A percentile compares a stretch with the other conserved stretches of the same genome.
These are phyloP conservation scores for Schwanniomyces etchellsii DNA, from an alignment of 1,139 yeast genomes.

Conservation along the genomic window DNA sequence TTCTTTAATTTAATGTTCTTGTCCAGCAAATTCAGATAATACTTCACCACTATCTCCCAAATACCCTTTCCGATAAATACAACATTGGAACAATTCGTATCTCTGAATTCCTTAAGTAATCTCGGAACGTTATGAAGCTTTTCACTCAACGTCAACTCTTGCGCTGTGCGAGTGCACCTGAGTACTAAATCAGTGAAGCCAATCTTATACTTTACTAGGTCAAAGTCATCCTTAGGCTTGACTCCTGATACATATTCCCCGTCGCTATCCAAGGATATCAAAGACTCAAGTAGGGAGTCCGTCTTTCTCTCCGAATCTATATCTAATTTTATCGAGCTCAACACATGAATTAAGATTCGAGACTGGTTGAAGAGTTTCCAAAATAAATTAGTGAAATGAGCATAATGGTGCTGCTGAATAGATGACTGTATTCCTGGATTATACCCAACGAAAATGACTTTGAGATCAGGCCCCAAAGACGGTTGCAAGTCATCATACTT, in stretches of 20 bases:
- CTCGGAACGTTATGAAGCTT: conserved; percentile 52
- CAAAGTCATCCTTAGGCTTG: conserved; percentile 44
- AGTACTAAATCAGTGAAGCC: conserved; percentile 73
- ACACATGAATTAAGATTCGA: conserved; percentile 30
- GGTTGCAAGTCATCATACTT: conserved; percentile 27
- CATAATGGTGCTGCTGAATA: conserved; percentile 62
- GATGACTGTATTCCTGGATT: conserved; percentile 73
- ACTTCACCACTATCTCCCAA: conserved; percentile 57
- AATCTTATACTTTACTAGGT: conserved; percentile 38
- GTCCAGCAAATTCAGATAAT: conserved; percentile 11
- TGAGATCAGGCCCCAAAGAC: conserved; percentile 23
- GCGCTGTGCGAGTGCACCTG: conserved; percentile 58
- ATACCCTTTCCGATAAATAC: conserved; percentile 73
- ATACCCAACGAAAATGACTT: conserved; percentile 61
- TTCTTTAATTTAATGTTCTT: conserved; percentile 15
- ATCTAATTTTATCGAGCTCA: conserved; percentile 3
- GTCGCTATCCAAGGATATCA: conserved; percentile 21
- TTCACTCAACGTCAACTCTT: conserved; percentile 48
- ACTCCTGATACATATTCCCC: conserved; percentile 58
- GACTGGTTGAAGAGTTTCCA: conserved; percentile 64
- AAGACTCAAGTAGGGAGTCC: conserved; percentile 10
- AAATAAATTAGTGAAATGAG: conserved; percentile 64
- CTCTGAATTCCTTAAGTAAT: conserved; percentile 40
- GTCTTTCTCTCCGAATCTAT: conserved; percentile 3
- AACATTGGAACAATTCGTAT: conserved; percentile 33